A percentile compares a stretch with the other conserved stretches of the same genome.
Evolutionary conservation across 2,329 filamentous ascomycete species (phyloP).

Genomic region (Alternaria sp.): DNA sequence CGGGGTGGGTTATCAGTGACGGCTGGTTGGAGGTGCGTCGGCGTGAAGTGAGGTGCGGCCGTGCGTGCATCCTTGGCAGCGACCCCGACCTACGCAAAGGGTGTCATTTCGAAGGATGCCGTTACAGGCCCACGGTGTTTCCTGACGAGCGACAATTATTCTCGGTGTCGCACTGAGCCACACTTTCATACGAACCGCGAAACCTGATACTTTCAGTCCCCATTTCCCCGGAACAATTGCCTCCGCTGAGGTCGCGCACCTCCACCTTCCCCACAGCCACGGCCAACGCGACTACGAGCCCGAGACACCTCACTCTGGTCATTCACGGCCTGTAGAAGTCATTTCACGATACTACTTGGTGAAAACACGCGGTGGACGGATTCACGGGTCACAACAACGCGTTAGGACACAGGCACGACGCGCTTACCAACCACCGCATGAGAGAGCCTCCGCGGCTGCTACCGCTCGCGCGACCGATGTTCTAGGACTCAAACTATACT

Average conservation of each 20-base stretch:
- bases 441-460: constrained; percentile 30
- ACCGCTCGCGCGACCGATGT: constrained; percentile 36
- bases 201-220: constrained; percentile 30
- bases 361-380: constrained; percentile 14
- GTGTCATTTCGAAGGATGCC: constrained; percentile 38
- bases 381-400: constrained; percentile 33
- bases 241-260: constrained; percentile 29
- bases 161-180: constrained; percentile 44
- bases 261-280: constrained; percentile 35
- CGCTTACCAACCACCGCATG: constrained; percentile 40
- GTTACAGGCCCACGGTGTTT: constrained; percentile 33
- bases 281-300: constrained; percentile 38
- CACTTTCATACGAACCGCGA: constrained; percentile 46
- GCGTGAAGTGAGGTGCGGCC: constrained; percentile 24
- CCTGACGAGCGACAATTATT: constrained; percentile 35
- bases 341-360: constrained; percentile 15
- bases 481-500: constrained; percentile 24
- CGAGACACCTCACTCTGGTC: constrained; percentile 23
- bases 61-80: constrained; percentile 18
- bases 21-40: constrained; percentile 28
- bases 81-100: constrained; percentile 37
- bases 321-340: constrained; percentile 1
- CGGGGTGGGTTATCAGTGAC: constrained; percentile 26
- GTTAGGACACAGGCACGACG: constrained; percentile 38
- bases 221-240: constrained; percentile 35